phyloP scores from a whole-genome alignment of 345 rosid genomes.

The Durio zibethinus region DNA sequence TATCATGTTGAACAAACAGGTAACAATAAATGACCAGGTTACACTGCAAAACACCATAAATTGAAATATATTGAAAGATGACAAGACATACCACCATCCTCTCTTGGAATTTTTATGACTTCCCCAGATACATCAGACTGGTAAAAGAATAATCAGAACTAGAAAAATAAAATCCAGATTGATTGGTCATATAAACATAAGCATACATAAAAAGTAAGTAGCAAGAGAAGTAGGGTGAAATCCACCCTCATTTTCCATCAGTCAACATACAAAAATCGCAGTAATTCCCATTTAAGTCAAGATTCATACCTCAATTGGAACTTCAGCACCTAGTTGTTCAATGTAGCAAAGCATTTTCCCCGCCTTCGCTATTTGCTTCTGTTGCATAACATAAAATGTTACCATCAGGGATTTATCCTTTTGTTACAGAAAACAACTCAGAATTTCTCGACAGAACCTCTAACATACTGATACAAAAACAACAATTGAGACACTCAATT shows the following conservation, averaged over 20 bases:
- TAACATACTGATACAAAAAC: not conserved
- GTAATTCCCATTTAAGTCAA: not conserved
- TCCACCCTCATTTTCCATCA: not conserved
- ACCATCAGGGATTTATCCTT: slow-evolving; percentile 14
- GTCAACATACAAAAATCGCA: not conserved
- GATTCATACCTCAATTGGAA: slow-evolving; percentile 65
- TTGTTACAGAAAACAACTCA: not conserved
- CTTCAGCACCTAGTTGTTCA: slow-evolving; percentile 79
- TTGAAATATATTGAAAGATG: not conserved
- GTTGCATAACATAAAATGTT: slow-evolving; percentile 24
- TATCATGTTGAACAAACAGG: slow-evolving; percentile 23
- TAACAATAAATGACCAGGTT: not conserved
- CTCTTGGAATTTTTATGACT: slow-evolving; percentile 62
- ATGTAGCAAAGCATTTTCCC: slow-evolving; percentile 83
- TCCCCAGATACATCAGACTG: slow-evolving; percentile 86
- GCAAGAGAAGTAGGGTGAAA: not conserved
- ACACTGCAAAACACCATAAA: not conserved
- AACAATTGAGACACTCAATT: not conserved
- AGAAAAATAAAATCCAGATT: not conserved
- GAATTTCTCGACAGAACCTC: not conserved
- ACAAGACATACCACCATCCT: slow-evolving; percentile 60
- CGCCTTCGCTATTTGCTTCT: slow-evolving; percentile 86
- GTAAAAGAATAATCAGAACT: slow-evolving; percentile 12
- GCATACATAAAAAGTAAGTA: not conserved
- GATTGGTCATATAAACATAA: not conserved